phyloP scores from a whole-genome alignment of 106 monocot species.

The Dioscorea dumetorum region DNA sequence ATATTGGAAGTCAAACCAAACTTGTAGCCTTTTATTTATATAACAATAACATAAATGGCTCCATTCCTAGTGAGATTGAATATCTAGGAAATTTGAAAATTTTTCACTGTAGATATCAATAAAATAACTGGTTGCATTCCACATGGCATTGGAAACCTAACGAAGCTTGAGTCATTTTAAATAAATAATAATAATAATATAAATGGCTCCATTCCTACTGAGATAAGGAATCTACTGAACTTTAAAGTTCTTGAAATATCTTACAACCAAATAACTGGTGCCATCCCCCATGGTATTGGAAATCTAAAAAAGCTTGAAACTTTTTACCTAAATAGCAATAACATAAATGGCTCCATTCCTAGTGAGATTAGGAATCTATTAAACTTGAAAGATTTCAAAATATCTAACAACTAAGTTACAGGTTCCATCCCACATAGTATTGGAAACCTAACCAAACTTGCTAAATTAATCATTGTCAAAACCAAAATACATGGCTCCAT shows the following conservation, averaged over 20 bases:
- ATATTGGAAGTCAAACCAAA: no score
- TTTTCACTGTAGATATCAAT: neutral
- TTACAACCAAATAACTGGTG: neutral
- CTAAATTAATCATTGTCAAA: no score
- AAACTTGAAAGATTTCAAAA: no score
- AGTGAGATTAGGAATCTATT: no score
- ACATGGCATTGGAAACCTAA: neutral
- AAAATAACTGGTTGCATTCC: conserved; percentile 6
- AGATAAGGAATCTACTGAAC: neutral
- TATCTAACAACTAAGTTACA: no score
- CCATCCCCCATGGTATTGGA: neutral
- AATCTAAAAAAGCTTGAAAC: no score
- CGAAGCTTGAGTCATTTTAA: neutral
- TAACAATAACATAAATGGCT: neutral
- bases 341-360: no score
- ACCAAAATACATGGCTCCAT: conserved; percentile 1
- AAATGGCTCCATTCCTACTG: conserved; percentile 9
- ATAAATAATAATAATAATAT: conserved; percentile 5
- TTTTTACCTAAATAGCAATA: no score
- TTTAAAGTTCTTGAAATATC: neutral
- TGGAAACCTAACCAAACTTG: neutral
- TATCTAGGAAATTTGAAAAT: neutral
- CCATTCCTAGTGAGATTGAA: conserved; percentile 1
- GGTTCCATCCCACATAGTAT: neutral
- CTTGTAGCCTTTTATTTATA: no score